Base-by-base conservation (phyloP, 768 basidiomycete genomes). In the Suillus lakei region DNA sequence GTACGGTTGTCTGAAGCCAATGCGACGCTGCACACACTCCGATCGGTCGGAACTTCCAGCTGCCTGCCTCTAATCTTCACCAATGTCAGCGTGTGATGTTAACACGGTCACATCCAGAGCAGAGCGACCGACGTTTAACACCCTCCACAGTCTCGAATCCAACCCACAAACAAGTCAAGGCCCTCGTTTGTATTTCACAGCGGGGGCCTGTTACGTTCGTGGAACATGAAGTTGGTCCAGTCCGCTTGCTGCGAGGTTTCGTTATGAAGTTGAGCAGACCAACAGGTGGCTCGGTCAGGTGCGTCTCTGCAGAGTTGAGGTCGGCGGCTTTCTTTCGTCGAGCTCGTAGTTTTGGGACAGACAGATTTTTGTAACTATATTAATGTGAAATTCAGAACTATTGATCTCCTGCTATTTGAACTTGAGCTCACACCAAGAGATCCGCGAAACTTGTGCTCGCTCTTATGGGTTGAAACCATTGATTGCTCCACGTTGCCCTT, bases 171-270 rank as follows among this genome's bases (percentile, higher is more conserved):
- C n/a, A n/a, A n/a, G n/a, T n/a, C n/a, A n/a, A n/a, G n/a, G n/a
- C n/a, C n/a, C n/a, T n/a, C n/a, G n/a, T n/a, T n/a, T n/a, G n/a
- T n/a, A n/a, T n/a, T 79, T 46, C 71, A 86, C 78, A 78, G 78
- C 81, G 72, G 78, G 83, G 82, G 84, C 81, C 84, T 88, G 88
- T 90, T 90, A 90, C 88, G 88, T 85, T 86, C 79, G 83, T 90
- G 88, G 88, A 85, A 90, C 67, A 90, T 78, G 66, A 65, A 87
- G 66, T 67, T 71, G 76, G 72, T 77, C 64, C 71, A 71, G 68
- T 70, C 68, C 74, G 75, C 74, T 76, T 81, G 84, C 88, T 82
- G 78, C 71, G 66, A 65, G 72, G 76, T 77, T 74, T 84, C 86
- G 88, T 90, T 83, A 84, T 90, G 87, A 81, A 75, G 78, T 69